Evolutionary conservation across 495 filamentous ascomycete species (phyloP).

Genomic region (Daldinia loculata): DNA sequence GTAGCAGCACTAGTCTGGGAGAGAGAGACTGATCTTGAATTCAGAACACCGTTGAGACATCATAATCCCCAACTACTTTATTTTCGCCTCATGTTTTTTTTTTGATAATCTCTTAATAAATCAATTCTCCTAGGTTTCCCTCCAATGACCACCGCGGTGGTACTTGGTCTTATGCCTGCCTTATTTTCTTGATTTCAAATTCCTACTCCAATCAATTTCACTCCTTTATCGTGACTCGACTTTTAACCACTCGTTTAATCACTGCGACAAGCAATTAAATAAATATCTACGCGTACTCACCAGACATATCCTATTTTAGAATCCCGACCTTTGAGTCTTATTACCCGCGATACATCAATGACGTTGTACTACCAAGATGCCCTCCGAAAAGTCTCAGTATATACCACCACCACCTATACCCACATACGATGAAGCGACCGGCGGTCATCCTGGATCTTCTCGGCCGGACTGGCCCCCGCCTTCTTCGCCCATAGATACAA

Average conservation of each 20-base stretch:
- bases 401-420: constrained; percentile 82
- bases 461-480: constrained; percentile 47
- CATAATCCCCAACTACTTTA: background rate
- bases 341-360: constrained; percentile 24
- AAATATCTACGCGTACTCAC: constrained; percentile 23
- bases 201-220: constrained; percentile 19
- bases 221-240: constrained; percentile 35
- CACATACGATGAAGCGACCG: constrained; percentile 89
- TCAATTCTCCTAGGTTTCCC: constrained; percentile 13
- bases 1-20: background rate
- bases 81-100: constrained; percentile 29
- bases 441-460: constrained; percentile 53
- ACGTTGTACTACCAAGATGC: constrained; percentile 50
- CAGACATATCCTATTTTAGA: constrained; percentile 12
- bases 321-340: constrained; percentile 1
- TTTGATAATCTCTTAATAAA: constrained; percentile 5
- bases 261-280: constrained; percentile 22
- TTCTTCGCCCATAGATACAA: constrained; percentile 44
- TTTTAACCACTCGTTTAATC: constrained; percentile 24
- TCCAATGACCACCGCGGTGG: constrained; percentile 28
- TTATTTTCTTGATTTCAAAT: constrained; percentile 28
- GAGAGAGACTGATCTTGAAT: constrained; percentile 4
- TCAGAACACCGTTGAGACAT: constrained; percentile 16
- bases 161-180: constrained; percentile 13
- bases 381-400: constrained; percentile 60